phyloP scores from a whole-genome alignment of 2,329 filamentous ascomycete genomes.

The Colletotrichum lupini region DNA sequence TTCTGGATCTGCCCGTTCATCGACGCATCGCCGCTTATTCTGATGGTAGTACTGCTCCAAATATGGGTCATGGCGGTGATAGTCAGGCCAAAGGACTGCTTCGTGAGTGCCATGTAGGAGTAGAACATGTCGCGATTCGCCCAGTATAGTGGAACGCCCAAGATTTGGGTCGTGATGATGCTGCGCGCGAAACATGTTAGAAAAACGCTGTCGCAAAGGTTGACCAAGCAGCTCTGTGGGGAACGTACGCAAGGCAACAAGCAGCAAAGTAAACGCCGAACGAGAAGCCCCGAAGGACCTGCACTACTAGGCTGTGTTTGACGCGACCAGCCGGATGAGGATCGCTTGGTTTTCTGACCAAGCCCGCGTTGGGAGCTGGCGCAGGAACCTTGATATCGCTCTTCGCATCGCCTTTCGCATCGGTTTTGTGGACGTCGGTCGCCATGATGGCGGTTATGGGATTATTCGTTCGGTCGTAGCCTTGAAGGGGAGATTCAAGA shows the following conservation, averaged over 20 bases:
- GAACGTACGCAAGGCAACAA: conserved; percentile 60
- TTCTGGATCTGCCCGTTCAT: conserved; percentile 80
- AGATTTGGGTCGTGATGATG: conserved; percentile 77
- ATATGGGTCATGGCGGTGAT: conserved; percentile 85
- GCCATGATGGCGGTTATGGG: conserved; percentile 43
- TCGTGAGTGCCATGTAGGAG: conserved; percentile 87
- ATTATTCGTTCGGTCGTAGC: not conserved
- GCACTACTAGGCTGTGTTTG: conserved; percentile 61
- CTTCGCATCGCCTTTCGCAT: conserved; percentile 27
- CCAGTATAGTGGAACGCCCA: conserved; percentile 81
- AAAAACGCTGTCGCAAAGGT: not conserved
- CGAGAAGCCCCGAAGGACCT: conserved; percentile 63
- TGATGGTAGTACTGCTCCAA: conserved; percentile 86
- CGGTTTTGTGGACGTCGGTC: conserved; percentile 48
- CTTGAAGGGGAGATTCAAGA: not conserved
- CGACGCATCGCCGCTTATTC: conserved; percentile 85
- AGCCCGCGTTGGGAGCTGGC: conserved; percentile 27
- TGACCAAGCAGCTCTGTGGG: not conserved
- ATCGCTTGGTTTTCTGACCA: conserved; percentile 32
- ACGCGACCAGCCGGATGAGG: conserved; percentile 66
- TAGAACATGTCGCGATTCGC: conserved; percentile 84
- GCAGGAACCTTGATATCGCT: conserved; percentile 37
- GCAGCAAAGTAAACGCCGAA: conserved; percentile 64
- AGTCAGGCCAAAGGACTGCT: conserved; percentile 83
- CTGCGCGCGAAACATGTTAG: conserved; percentile 48